Evolutionary conservation across 495 filamentous ascomycete species (phyloP), one percentile per base, ranked within the genome.

Genomic region (Neohortaea acidophila): DNA sequence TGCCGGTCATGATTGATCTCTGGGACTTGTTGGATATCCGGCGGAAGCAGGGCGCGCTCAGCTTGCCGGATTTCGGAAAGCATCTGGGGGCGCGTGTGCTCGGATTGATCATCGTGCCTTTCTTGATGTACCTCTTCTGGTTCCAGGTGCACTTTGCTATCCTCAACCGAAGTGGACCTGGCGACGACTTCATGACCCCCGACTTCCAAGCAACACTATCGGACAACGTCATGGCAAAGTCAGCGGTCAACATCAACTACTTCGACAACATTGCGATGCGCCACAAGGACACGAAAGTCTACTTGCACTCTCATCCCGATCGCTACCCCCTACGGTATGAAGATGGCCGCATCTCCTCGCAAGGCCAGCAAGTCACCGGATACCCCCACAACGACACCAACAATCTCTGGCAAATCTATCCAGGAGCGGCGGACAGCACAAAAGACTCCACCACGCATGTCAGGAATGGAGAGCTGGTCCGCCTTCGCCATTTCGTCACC

Each of bases 41-140:
- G 48, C 75, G 85, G 25, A 75, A 69, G 23, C 69, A 74, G 34
- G 85, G 85, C 19, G 70, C 83, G 18, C 66, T 97, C 38, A 74
- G 62, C 47, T 67, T 97, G 51, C 63, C 69, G 34, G 67, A 79
- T 33, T 96, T 93, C 62, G 70, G 68, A 35, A 87, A 91, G 65
- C 89, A 97, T 57, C 87, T 97, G 53, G 70, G 63, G 7, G 89
- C 89, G 49, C 81, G 89, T 21, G 68, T 72, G 12, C 65, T 89
- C 48, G 84, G 77, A 7, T 66, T 97, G 25, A 82, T 96, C 48
- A 51, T 92, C 29, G 70, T 96, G 34, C 89, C 89, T 24, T 94
- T 94, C 71, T 69, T 96, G 49, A 89, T 96, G 60, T 97, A 96
- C 58, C 70, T 97, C 21, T 97, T 97, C 68, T 97, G 91, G 91